Evolutionary conservation across 139 green algal genomes (phyloP), one percentile per base, ranked within the genome.

Genomic region (Spirogloea muscicola): DNA sequence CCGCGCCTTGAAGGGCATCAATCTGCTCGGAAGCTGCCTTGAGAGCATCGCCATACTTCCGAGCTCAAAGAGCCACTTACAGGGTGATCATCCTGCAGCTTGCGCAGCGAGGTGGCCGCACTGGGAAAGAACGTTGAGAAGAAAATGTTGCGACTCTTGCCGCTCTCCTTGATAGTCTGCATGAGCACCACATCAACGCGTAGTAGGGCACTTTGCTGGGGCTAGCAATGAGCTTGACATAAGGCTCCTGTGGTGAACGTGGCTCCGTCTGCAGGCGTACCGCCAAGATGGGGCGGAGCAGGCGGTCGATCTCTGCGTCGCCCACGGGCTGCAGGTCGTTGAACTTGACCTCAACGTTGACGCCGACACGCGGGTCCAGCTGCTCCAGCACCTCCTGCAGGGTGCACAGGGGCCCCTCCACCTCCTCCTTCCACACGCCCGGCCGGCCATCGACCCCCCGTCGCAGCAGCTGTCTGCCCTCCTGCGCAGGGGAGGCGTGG

Each of bases 271-370:
- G n/a, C n/a, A n/a, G n/a, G n/a, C n/a, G n/a, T n/a, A 74, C 65
- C 49, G 16, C n/a, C 7, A 74, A 36, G 10, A 74, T 44, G 1
- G 65, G 25, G 5, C 37, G 40, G 33, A 74, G 65, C 49, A 65
- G 65, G 21, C 65, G 65, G 1, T 58, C 42, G 29, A 74, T 60
- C 18, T 66, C 65, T 9, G 6, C 13, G n/a, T 21, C 1, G 2
- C 34, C 42, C 1, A 13, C 39, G 13, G 39, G 43, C 7, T 74
- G 25, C 25, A 27, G 31, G 1, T 29, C 31, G 16, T 65, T 16
- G 61, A 77, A 77, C 51, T 77, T 77, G 18, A 77, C 61, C 61
- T 77, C 69, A n/a, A 77, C 58, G 16, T 77, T 77, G 36, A 77
- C 76, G 3, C 69, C 69, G 13, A 72, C 27, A 9, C 9, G 0